phyloP scores from a whole-genome alignment of 2,329 filamentous ascomycete species.

The Aspergillus luchuensis region DNA sequence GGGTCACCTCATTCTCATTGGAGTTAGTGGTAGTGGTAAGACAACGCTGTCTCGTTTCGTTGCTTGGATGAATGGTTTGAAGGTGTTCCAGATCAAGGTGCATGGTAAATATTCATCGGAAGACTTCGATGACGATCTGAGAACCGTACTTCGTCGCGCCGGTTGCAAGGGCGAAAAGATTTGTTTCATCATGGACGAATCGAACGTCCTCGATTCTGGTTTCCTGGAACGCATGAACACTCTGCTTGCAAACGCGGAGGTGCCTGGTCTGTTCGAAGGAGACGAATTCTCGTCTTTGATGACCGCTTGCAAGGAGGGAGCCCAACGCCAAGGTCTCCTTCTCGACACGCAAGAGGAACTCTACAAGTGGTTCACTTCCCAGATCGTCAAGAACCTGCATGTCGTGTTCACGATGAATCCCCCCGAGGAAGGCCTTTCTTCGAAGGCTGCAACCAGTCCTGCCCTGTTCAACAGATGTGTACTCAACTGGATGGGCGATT shows the following conservation, averaged over 20 bases:
- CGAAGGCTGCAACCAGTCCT: constrained; percentile 95
- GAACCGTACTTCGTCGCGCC: constrained; percentile 87
- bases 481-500: constrained; percentile 99
- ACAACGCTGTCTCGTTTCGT: constrained; percentile 97
- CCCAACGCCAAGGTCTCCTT: constrained; percentile 90
- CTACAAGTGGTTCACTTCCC: constrained; percentile 99
- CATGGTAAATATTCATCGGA: constrained; percentile 98
- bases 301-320: constrained; percentile 98
- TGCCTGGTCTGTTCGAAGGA: constrained; percentile 97
- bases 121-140: constrained; percentile 96
- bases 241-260: constrained; percentile 96
- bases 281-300: constrained; percentile 98
- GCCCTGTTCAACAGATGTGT: constrained; percentile 99
- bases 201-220: constrained; percentile 96
- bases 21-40: constrained; percentile 97
- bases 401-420: constrained; percentile 99
- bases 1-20: constrained; percentile 96
- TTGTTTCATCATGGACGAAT: constrained; percentile 99
- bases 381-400: constrained; percentile 98
- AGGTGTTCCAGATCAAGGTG: constrained; percentile 99
- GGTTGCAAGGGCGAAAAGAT: constrained; percentile 99
- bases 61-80: constrained; percentile 99
- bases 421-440: constrained; percentile 89
- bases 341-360: constrained; percentile 97
- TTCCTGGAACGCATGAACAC: constrained; percentile 99